A percentile compares a stretch with the other conserved stretches of the same genome.
These are phyloP conservation scores for Moricandia arvensis DNA, from an alignment of 345 rosid species.

Conservation along the genomic window DNA sequence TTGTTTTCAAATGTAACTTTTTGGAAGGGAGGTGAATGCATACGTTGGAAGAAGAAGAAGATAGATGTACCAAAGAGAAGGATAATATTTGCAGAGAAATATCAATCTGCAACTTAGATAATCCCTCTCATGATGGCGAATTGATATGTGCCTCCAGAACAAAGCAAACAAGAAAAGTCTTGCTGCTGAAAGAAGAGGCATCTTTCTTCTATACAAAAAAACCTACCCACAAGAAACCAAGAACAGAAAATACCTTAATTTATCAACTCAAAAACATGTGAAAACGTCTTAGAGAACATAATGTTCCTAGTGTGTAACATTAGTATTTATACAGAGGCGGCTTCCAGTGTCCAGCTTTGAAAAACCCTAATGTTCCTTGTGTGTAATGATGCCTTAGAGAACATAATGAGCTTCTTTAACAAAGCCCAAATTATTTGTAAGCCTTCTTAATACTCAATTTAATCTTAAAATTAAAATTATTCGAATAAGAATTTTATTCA, in stretches of 20 bases:
- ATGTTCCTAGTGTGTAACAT: too few species aligned
- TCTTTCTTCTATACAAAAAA: not conserved
- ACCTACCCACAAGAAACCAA: not conserved
- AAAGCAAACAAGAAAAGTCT: conserved; percentile 61
- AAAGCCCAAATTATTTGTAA: not conserved
- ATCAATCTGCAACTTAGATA: conserved; percentile 14
- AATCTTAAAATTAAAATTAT: not conserved
- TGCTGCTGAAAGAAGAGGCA: conserved; percentile 75
- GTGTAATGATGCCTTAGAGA: not conserved
- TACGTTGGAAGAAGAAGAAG: not conserved
- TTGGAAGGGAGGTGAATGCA: not conserved
- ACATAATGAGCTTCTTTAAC: not conserved
- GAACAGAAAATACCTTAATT: not conserved
- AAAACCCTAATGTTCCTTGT: conserved; percentile 23
- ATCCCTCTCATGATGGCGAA: conserved; percentile 19
- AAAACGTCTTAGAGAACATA: too few species aligned
- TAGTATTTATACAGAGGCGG: conserved; percentile 7
- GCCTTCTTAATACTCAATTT: not conserved
- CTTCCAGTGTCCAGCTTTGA: not conserved
- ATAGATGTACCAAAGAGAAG: conserved; percentile 41
- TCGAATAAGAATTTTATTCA: conserved; percentile 28
- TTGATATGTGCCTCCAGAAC: conserved; percentile 63
- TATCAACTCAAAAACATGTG: not conserved
- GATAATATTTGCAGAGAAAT: conserved; percentile 33
- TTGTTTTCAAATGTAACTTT: not conserved